Percentiles rank a stretch among this genome's conserved stretches.
phyloP scores from a whole-genome alignment of 2,329 filamentous ascomycete genomes.

The Microdochium trichocladiopsis region DNA sequence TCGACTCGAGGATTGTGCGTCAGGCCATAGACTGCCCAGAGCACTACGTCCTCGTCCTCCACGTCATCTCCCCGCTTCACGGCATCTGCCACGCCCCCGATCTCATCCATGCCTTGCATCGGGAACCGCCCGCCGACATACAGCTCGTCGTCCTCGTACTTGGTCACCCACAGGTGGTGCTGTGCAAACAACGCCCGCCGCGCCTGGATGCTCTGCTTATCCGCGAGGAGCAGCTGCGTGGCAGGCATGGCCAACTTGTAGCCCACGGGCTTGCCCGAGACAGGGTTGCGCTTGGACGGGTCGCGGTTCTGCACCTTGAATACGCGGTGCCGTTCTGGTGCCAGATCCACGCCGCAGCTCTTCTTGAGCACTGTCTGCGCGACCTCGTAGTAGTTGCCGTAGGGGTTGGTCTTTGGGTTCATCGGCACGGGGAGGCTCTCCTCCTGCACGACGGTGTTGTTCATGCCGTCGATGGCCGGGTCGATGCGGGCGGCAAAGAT shows the following conservation, averaged over 20 bases:
- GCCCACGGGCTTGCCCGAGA: constrained; percentile 21
- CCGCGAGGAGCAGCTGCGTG: constrained; percentile 14
- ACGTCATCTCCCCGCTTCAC: constrained; percentile 36
- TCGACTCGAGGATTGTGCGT: constrained; percentile 57
- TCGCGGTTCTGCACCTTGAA: constrained; percentile 27
- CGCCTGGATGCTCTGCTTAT: constrained; percentile 20
- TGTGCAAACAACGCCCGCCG: constrained; percentile 28
- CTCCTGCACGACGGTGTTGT: constrained; percentile 40
- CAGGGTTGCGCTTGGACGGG: constrained; percentile 15
- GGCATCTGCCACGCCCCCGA: constrained; percentile 45
- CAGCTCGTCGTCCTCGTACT: constrained; percentile 25
- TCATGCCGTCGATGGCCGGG: constrained; percentile 49
- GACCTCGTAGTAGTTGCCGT: constrained; percentile 56
- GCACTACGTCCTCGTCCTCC: constrained; percentile 41
- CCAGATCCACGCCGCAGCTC: constrained; percentile 32
- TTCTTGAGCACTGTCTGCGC: constrained; percentile 28
- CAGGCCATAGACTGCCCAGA: constrained; percentile 45
- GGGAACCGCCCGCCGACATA: constrained; percentile 28
- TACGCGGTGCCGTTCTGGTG: constrained; percentile 27
- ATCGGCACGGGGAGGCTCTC: constrained; percentile 34
- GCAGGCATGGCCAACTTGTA: constrained; percentile 24
- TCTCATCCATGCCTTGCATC: constrained; percentile 31
- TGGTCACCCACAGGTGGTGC: constrained; percentile 26
- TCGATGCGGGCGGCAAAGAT: constrained; percentile 61
- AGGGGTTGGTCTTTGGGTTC: constrained; percentile 61